Percentiles rank a stretch among this genome's conserved stretches.
Conservation (phyloP, 805 yeast genomes). For the Saturnispora bothae region DNA sequence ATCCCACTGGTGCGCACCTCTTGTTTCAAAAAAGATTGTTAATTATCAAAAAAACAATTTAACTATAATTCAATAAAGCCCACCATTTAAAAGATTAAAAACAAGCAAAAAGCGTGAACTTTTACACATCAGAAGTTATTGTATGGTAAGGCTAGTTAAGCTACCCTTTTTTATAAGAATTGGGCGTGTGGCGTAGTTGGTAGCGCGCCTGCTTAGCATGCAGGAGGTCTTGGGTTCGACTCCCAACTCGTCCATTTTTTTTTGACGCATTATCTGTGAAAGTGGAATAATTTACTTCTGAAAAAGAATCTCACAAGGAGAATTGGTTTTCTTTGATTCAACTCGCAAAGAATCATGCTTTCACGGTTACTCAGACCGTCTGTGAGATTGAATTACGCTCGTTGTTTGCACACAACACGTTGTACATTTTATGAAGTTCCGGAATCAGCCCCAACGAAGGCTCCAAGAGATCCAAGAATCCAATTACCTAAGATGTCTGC, state of each 20-base stretch:
- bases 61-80: no score
- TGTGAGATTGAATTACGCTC: neutral
- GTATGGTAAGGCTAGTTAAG: neutral
- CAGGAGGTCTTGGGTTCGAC: conserved; percentile 76
- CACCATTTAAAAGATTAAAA: no score
- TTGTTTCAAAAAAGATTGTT: no score
- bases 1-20: no score
- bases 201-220: conserved; percentile 78
- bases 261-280: no score
- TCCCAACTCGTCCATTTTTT: conserved; percentile 58
- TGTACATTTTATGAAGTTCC: conserved; percentile 11
- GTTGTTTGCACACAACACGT: conserved; percentile 6
- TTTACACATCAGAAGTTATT: no score
- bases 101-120: no score
- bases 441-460: conserved; percentile 8
- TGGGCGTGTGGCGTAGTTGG: conserved; percentile 81
- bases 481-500: conserved; percentile 23
- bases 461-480: conserved; percentile 10
- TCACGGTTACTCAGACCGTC: neutral
- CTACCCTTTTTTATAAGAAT: neutral
- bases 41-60: no score
- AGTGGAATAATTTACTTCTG: no score
- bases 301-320: no score
- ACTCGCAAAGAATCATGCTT: neutral
- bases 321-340: no score